Percentiles rank a stretch among this genome's conserved stretches.
Conservation (phyloP, 2,329 filamentous ascomycete species). For the Curvularia spicifera region DNA sequence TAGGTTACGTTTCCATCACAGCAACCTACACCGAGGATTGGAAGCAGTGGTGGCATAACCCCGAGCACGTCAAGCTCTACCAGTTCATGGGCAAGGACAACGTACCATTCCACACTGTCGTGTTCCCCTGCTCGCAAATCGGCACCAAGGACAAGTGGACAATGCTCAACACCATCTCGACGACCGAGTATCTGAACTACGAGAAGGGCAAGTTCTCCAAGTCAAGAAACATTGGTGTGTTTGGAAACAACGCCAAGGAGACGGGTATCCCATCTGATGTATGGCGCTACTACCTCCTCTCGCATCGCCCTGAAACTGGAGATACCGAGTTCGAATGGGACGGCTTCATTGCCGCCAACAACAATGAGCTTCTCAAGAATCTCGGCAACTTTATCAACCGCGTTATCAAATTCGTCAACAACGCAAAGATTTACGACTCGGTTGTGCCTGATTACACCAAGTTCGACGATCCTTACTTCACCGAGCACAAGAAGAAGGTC, state of each 20-base stretch:
- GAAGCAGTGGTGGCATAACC: conserved; percentile 94
- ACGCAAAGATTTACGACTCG: conserved; percentile 73
- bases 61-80: conserved; percentile 84
- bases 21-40: conserved; percentile 87
- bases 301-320: conserved; percentile 81
- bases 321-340: conserved; percentile 93
- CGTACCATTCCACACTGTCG: conserved; percentile 85
- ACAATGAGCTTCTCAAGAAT: conserved; percentile 83
- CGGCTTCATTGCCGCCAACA: conserved; percentile 82
- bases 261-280: conserved; percentile 85
- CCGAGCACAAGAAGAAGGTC: conserved; percentile 63
- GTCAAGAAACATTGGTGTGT: conserved; percentile 86
- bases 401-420: conserved; percentile 72
- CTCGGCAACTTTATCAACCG: conserved; percentile 66
- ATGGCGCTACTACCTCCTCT: conserved; percentile 92
- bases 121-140: conserved; percentile 87
- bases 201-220: conserved; percentile 80
- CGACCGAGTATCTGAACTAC: conserved; percentile 71
- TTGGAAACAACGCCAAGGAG: conserved; percentile 86
- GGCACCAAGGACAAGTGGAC: conserved; percentile 88
- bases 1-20: conserved; percentile 95
- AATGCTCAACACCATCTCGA: conserved; percentile 84
- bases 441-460: conserved; percentile 71
- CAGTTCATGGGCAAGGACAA: conserved; percentile 95
- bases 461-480: conserved; percentile 53